A percentile compares a stretch with the other conserved stretches of the same genome.
These are phyloP conservation scores for Fusarium sp. DNA, from an alignment of 2,329 filamentous ascomycete genomes.

Conservation along the genomic window DNA sequence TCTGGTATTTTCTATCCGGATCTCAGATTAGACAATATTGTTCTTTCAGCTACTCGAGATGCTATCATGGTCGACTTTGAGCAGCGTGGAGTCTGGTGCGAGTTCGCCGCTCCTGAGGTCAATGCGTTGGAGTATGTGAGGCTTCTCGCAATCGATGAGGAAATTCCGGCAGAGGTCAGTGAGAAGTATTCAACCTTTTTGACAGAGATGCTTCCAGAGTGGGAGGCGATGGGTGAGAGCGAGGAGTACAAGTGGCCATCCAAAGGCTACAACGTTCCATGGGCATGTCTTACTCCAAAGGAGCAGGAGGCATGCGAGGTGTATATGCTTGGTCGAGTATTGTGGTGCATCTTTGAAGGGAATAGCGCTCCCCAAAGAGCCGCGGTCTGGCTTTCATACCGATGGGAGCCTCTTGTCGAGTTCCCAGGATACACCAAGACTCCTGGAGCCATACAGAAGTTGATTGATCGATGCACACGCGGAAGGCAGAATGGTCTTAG, in stretches of 20 bases:
- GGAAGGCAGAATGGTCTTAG: slow-evolving; percentile 60
- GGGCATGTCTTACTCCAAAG: slow-evolving; percentile 61
- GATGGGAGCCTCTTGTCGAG: slow-evolving; percentile 64
- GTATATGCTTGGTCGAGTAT: slow-evolving; percentile 70
- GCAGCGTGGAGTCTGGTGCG: slow-evolving; percentile 71
- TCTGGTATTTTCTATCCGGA: slow-evolving; percentile 66
- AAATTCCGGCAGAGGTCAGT: slow-evolving; percentile 54
- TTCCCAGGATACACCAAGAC: slow-evolving; percentile 65
- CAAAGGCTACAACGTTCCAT: slow-evolving; percentile 66
- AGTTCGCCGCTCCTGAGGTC: slow-evolving; percentile 70
- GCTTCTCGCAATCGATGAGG: slow-evolving; percentile 63
- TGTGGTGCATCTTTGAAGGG: slow-evolving; percentile 73
- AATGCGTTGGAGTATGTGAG: slow-evolving; percentile 69
- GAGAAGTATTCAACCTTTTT: slow-evolving; percentile 57
- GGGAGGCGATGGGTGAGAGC: slow-evolving; percentile 53
- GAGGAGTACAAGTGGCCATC: slow-evolving; percentile 61
- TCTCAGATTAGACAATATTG: slow-evolving; percentile 69
- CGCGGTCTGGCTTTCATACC: slow-evolving; percentile 69
- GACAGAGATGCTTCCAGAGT: slow-evolving; percentile 58
- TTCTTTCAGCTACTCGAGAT: slow-evolving; percentile 60
- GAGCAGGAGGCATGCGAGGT: slow-evolving; percentile 70
- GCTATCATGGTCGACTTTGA: slow-evolving; percentile 71
- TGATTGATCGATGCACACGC: slow-evolving; percentile 64
- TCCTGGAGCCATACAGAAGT: slow-evolving; percentile 55
- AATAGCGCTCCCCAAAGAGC: slow-evolving; percentile 67